Evolutionary conservation across 345 rosid genomes (phyloP).

Genomic region (Ceriops decandra): DNA sequence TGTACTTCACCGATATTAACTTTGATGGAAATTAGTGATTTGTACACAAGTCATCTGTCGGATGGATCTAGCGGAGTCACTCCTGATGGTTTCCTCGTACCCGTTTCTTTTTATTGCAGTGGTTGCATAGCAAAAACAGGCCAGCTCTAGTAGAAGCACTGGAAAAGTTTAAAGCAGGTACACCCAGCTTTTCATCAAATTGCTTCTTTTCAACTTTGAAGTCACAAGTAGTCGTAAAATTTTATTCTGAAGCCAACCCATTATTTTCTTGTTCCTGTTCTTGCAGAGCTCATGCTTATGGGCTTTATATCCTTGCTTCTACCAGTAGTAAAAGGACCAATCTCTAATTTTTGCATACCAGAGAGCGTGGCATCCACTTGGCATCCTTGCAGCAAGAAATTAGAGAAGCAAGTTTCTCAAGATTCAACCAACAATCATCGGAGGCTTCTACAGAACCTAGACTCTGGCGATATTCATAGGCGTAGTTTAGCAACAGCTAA

Average conservation of each 20-base stretch:
- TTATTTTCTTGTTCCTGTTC: neutral
- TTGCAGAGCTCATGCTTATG: slow-evolving; percentile 66
- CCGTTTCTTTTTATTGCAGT: slow-evolving; percentile 36
- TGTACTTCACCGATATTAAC: too few species aligned
- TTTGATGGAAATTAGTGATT: too few species aligned
- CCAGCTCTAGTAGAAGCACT: slow-evolving; percentile 76
- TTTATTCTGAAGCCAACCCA: neutral
- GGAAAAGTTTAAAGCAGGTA: slow-evolving; percentile 89
- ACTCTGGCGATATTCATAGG: slow-evolving; percentile 28
- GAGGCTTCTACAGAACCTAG: slow-evolving; percentile 42
- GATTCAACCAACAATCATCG: slow-evolving; percentile 29
- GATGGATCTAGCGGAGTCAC: neutral
- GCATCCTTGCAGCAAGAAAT: slow-evolving; percentile 52
- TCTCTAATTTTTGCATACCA: slow-evolving; percentile 56
- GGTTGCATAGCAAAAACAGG: slow-evolving; percentile 59
- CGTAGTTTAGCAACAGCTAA: slow-evolving; percentile 40
- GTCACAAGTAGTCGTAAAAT: neutral
- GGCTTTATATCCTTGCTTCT: slow-evolving; percentile 73
- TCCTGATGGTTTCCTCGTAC: neutral
- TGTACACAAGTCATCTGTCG: too few species aligned
- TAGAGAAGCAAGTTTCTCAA: slow-evolving; percentile 2
- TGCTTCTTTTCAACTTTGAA: slow-evolving; percentile 6
- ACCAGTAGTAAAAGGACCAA: slow-evolving; percentile 32
- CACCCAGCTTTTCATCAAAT: neutral
- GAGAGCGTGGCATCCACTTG: slow-evolving; percentile 41